phyloP scores from a whole-genome alignment of 2,329 filamentous ascomycete species.

The Pleoardoris graminearum region DNA sequence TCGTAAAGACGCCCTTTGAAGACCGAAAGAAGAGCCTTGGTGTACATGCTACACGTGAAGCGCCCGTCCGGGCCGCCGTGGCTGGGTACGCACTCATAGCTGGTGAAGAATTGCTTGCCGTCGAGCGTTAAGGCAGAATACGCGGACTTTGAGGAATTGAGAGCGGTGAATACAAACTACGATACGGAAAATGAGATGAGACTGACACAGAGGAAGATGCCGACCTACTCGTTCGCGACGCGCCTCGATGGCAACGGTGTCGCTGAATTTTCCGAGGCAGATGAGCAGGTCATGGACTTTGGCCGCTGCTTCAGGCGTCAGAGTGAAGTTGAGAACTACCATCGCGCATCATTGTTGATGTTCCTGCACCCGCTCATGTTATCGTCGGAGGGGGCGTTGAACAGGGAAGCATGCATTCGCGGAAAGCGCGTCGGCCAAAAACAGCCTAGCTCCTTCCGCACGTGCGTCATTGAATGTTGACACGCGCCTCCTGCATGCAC shows the following conservation, averaged over 20 bases:
- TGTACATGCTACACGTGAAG: conserved; percentile 77
- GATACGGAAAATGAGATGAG: conserved; percentile 20
- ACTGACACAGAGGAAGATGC: conserved; percentile 7
- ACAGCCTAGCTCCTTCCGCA: conserved; percentile 17
- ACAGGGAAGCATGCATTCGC: conserved; percentile 8
- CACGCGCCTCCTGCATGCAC: too few species aligned
- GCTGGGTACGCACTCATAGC: conserved; percentile 64
- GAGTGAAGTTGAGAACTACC: conserved; percentile 67
- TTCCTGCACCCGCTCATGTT: too few species aligned
- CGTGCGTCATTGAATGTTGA: too few species aligned
- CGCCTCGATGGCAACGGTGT: conserved; percentile 76
- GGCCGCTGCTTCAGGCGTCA: conserved; percentile 72
- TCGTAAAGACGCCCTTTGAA: conserved; percentile 72
- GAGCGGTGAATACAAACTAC: conserved; percentile 70
- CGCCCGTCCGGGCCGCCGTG: conserved; percentile 47
- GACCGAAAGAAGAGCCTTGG: conserved; percentile 69
- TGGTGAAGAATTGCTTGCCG: conserved; percentile 70
- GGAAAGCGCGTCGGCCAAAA: conserved; percentile 29
- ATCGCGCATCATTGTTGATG: conserved; percentile 31
- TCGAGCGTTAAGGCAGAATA: conserved; percentile 74
- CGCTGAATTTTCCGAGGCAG: conserved; percentile 78
- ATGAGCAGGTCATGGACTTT: conserved; percentile 72
- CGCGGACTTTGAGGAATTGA: conserved; percentile 80
- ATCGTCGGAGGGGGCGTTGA: conserved; percentile 13
- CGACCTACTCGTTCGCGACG: conserved; percentile 64